These are phyloP conservation scores for Porcisia hertigi DNA, from an alignment of 208 protist species.

Conservation along the genomic window DNA sequence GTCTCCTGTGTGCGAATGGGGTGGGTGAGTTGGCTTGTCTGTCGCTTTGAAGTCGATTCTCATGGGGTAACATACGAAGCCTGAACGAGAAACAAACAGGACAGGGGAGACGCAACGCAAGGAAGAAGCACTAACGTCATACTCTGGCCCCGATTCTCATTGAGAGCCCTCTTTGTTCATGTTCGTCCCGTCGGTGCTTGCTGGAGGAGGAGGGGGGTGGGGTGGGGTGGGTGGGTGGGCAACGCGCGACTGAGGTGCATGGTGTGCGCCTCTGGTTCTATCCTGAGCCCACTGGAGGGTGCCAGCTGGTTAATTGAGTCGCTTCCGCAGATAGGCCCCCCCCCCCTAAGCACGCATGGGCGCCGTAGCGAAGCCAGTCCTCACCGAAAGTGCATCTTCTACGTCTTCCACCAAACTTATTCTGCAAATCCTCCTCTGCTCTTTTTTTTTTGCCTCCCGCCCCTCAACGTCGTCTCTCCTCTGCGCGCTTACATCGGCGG, in stretches of 20 bases:
- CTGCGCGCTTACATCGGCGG: neutral
- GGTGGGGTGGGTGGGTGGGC: too few relatives aligned
- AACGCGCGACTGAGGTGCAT: neutral
- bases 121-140: neutral
- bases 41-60: neutral
- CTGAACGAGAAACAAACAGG: neutral
- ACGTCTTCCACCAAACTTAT: too few relatives aligned
- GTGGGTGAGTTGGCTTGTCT: neutral
- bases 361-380: neutral
- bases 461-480: neutral
- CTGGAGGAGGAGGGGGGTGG: neutral
- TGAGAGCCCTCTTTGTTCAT: neutral
- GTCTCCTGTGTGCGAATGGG: too few relatives aligned
- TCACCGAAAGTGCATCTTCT: neutral
- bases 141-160: neutral
- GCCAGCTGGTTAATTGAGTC: too few relatives aligned
- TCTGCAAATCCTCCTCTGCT: neutral
- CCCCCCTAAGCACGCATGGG: neutral
- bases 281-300: neutral
- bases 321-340: too few relatives aligned
- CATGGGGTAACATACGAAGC: neutral
- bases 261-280: neutral
- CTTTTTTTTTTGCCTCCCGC: neutral
- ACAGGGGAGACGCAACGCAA: neutral
- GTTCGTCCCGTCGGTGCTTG: neutral